Conservation (phyloP, 441 rosid species). For the Erodium trifolium region DNA sequence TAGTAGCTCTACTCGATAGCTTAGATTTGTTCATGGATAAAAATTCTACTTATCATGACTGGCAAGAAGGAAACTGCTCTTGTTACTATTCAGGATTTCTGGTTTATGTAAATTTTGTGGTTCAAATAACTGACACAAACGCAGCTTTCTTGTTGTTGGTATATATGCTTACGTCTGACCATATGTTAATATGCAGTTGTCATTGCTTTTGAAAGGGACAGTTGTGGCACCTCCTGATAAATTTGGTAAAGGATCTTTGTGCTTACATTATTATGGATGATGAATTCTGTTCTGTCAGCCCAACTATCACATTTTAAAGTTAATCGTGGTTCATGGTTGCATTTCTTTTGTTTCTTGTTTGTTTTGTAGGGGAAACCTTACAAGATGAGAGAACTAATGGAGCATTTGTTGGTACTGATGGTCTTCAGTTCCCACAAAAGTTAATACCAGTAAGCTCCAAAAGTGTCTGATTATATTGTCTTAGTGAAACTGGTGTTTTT, state of each 20-base stretch:
- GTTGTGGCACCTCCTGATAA: slow-evolving; percentile 98
- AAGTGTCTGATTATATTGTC: slow-evolving; percentile 8
- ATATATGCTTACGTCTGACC: background rate
- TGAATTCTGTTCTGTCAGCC: background rate
- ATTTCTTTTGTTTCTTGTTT: slow-evolving; percentile 18
- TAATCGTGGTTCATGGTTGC: background rate
- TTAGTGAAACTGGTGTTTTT: slow-evolving; percentile 11
- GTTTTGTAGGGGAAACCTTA: slow-evolving; percentile 64
- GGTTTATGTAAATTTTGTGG: background rate
- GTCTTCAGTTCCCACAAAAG: slow-evolving; percentile 82
- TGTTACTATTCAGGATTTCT: background rate
- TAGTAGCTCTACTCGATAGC: background rate
- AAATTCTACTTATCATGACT: background rate
- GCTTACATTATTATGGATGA: background rate
- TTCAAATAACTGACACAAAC: background rate
- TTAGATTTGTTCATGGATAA: background rate
- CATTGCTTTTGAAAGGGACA: slow-evolving; percentile 83
- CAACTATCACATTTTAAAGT: background rate
- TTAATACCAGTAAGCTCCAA: slow-evolving; percentile 70
- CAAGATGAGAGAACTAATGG: slow-evolving; percentile 84
- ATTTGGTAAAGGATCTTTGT: slow-evolving; percentile 57
- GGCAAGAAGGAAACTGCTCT: no score
- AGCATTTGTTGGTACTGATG: slow-evolving; percentile 69
- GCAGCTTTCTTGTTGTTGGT: background rate
- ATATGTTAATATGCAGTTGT: slow-evolving; percentile 42